These are phyloP conservation scores for Phyllosticta paracitricarpa DNA, from an alignment of 2,329 filamentous ascomycete genomes.

Conservation along the genomic window DNA sequence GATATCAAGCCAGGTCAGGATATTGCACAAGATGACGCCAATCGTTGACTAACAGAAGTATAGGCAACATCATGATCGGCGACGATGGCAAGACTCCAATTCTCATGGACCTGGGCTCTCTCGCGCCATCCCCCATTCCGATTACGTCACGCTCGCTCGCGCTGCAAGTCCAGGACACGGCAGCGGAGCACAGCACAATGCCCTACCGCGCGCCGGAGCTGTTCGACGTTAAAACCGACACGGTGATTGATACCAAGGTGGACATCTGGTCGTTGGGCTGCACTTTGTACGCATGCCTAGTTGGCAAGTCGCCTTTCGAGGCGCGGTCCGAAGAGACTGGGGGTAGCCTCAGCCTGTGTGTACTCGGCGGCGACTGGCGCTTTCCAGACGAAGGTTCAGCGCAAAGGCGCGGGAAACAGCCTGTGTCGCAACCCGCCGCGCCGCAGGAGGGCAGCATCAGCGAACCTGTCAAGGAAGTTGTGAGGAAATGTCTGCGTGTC, in stretches of 20 bases:
- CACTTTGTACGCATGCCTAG: slow-evolving; percentile 93
- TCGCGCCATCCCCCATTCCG: slow-evolving; percentile 75
- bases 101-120: slow-evolving; percentile 92
- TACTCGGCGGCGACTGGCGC: slow-evolving; percentile 88
- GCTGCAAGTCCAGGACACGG: slow-evolving; percentile 84
- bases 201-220: slow-evolving; percentile 95
- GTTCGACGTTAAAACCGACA: slow-evolving; percentile 93
- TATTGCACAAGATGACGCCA: background rate
- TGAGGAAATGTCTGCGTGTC: slow-evolving; percentile 74
- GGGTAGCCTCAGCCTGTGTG: slow-evolving; percentile 83
- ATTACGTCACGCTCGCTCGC: slow-evolving; percentile 87
- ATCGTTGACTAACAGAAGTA: background rate
- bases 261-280: slow-evolving; percentile 98
- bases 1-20: slow-evolving; percentile 88
- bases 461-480: slow-evolving; percentile 75
- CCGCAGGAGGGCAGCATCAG: slow-evolving; percentile 53
- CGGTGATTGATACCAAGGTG: slow-evolving; percentile 86
- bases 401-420: slow-evolving; percentile 42
- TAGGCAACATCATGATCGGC: slow-evolving; percentile 94
- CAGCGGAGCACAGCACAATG: slow-evolving; percentile 96
- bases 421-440: slow-evolving; percentile 11
- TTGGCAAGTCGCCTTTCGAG: slow-evolving; percentile 95
- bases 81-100: slow-evolving; percentile 83
- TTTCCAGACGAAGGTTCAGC: slow-evolving; percentile 74
- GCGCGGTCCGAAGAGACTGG: slow-evolving; percentile 93